Base-by-base conservation (phyloP, 225 moss, liverwort and hornwort genomes). In the Bryoerythrophyllum caledonicum region DNA sequence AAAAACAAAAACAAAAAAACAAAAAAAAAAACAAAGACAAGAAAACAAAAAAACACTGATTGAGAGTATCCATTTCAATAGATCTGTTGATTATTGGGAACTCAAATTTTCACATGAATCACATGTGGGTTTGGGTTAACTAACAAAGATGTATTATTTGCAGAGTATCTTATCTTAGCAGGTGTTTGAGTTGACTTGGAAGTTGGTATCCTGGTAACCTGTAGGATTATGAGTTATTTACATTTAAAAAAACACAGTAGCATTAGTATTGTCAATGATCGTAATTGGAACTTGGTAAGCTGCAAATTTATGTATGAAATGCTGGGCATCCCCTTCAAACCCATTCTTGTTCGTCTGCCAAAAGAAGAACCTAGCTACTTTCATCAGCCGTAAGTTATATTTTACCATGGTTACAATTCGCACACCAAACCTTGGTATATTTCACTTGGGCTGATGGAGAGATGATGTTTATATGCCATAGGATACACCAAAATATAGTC, bases 101-200 rank as follows among this genome's bases (percentile, higher is more conserved):
- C 19, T 63, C 52, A 24, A 37, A 3, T 17, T 61, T 43, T 25
- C 58, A 57, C 58, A 41, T 41, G 10, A 32, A 62, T 24, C 62
- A 10, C 23, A 49, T 17, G 34, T 1, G 16, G 49, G 37, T 37
- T 52, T 74, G 37, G 74, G 64, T 64, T 54, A 54, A 40, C 64
- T 37, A 64, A 74, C 40, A 24, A 35, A 24, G 28, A 54, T 74
- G 13, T 64, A 64, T 12, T 40, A 37, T 8, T 64, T 64, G 40
- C 64, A 64, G 54, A 54, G 64, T 74, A 74, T 64, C 74, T 63
- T 40, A 19, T 40, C 63, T 32, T n/a, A 30, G 32, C 60, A 60
- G 72, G 27, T 38, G 38, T 30, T 24, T 38, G 53, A 20, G 53
- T 64, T 73, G 35, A 73, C 73, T 35, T 51, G 41, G 41, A 27